Percentiles rank a stretch among this genome's conserved stretches.
These are phyloP conservation scores for Elongisporangium anandrum DNA, from an alignment of 352 stramenopile species.

Conservation along the genomic window DNA sequence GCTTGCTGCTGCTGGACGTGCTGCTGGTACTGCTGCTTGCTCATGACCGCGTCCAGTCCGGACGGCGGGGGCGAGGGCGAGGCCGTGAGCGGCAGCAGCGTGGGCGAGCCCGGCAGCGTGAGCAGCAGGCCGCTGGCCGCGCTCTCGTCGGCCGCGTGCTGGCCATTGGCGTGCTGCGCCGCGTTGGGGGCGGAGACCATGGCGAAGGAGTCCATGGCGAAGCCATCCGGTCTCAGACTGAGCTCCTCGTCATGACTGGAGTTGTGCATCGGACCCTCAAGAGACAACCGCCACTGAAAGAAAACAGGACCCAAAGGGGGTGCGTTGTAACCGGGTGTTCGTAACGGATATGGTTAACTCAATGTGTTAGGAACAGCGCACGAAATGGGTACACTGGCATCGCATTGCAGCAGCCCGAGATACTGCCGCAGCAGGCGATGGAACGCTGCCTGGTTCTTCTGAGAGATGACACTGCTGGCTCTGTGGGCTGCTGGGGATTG, in stretches of 20 bases:
- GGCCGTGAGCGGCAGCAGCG: conserved; percentile 32
- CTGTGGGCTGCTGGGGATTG: not conserved
- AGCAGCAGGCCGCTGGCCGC: conserved; percentile 20
- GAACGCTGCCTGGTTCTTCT: conserved; percentile 21
- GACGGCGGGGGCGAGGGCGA: conserved; percentile 23
- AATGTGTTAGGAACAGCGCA: not conserved
- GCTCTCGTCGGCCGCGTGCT: not conserved
- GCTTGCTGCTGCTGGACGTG: conserved; percentile 13
- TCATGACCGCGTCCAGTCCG: conserved; percentile 7
- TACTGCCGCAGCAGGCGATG: conserved; percentile 37
- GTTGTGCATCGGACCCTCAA: not conserved
- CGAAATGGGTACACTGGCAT: not conserved
- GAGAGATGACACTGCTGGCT: not conserved
- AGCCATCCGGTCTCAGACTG: conserved; percentile 6
- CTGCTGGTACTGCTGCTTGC: conserved; percentile 8
- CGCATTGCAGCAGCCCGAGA: conserved; percentile 34
- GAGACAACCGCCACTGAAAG: not conserved
- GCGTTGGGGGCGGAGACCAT: not conserved
- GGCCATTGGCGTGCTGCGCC: not conserved
- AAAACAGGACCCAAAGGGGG: not conserved
- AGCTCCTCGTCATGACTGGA: not conserved
- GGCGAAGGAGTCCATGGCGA: not conserved
- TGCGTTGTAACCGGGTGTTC: not conserved
- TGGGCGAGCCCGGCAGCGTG: conserved; percentile 39
- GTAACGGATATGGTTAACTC: not conserved